Conservation (phyloP, 2,329 filamentous ascomycete genomes). For the Samsoniella hepiali region DNA sequence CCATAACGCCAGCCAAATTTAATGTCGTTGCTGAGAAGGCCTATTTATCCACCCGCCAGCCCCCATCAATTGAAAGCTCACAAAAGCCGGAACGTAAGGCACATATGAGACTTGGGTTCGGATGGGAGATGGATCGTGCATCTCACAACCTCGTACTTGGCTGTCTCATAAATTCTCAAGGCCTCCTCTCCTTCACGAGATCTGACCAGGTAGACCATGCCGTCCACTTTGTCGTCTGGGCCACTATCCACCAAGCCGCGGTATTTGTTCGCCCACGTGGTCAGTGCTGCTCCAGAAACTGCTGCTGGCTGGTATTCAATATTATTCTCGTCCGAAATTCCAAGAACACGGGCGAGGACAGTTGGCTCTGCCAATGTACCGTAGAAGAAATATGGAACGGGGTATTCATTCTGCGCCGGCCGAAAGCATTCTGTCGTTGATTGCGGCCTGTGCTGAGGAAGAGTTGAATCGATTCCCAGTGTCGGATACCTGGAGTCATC, state of each 20-base stretch:
- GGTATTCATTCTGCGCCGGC: conserved; percentile 24
- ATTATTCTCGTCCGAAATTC: conserved; percentile 25
- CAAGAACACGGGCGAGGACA: conserved; percentile 32
- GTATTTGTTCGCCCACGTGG: conserved; percentile 38
- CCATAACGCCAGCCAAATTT: neutral
- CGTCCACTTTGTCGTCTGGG: neutral
- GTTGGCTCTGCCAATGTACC: conserved; percentile 33
- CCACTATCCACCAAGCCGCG: conserved; percentile 36
- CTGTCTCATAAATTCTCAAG: neutral
- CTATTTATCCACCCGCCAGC: no score
- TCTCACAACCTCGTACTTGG: conserved; percentile 6
- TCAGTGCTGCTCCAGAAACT: conserved; percentile 30
- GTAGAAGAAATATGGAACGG: conserved; percentile 44
- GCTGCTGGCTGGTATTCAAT: conserved; percentile 25
- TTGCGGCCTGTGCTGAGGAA: conserved; percentile 25
- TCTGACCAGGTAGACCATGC: neutral
- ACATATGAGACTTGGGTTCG: neutral
- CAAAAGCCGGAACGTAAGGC: neutral
- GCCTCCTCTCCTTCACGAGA: conserved; percentile 8
- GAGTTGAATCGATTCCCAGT: conserved; percentile 22
- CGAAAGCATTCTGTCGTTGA: conserved; percentile 19
- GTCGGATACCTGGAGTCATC: conserved; percentile 19
- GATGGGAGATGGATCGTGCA: neutral
- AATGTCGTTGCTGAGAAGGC: conserved; percentile 4
- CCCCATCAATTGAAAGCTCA: no score